Evolutionary conservation across 75 land plant species (phyloP), one percentile per base, ranked within the genome.

Genomic region (Cryptomeria japonica): DNA sequence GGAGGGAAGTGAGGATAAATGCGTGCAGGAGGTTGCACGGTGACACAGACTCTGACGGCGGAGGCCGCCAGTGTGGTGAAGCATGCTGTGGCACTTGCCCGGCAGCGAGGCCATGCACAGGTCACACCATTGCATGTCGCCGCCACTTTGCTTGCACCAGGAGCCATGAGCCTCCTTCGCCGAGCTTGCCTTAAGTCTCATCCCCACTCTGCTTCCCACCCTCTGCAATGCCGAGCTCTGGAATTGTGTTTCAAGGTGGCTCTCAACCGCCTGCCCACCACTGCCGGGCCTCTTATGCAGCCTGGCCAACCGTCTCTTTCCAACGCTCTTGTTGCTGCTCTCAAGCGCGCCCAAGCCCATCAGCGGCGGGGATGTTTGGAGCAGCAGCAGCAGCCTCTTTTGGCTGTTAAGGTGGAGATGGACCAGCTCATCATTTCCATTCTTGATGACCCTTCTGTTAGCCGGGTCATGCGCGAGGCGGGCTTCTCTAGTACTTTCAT

Each of bases 331-430:
- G 95, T 98, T 80, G 98, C 99, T 8, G 99, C 99, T 3, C 91
- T 98, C 72, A 98, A 98, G 89, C 93, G 99, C 1, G 99, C 99
- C 0, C 99, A 98, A 86, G 99, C 99, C 0, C 96, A 98, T 87
- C 99, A 96, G 91, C 89, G 99, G 22, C 92, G 99, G 0, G 98
- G 97, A 3, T 95, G 93, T 89, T 90, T 94, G 3, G 98, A 96
- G 91, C 92, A 91, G 85, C 98, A 93, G 92, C 98, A 96, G 88
- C 96, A 93, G 87, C 98, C 99, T 4, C 84, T 96, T 2, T 89
- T 98, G 5, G 98, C 97, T 7, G 95, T 98, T 2, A 96, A 94
- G 85, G 96, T 98, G 1, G 99, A 98, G 95, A 89, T 98, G 16
- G 97, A 96, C 88, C 98, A 98, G 91, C 94, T 97, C 42, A 89